These are phyloP conservation scores for Fistulina hepatica DNA, from an alignment of 1,284 basidiomycete genomes.

Conservation along the genomic window DNA sequence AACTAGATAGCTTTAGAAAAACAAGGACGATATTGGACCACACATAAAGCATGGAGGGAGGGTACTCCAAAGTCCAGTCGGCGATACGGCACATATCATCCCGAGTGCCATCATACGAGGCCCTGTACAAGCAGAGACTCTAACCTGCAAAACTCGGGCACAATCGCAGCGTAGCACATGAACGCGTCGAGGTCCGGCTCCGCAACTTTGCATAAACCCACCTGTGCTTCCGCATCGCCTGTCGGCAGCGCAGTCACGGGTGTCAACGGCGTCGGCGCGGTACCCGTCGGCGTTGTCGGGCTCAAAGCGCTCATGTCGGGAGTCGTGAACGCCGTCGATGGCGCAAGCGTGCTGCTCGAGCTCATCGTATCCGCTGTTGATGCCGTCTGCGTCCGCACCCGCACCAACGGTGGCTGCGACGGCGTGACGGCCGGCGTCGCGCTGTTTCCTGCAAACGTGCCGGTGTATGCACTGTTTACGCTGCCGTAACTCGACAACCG, in stretches of 20 bases:
- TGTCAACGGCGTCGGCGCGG: constrained; percentile 44
- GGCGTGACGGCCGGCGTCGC: constrained; percentile 8
- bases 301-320: constrained; percentile 37
- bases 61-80: too few species aligned
- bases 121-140: constrained; percentile 65
- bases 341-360: constrained; percentile 19
- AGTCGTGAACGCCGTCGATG: constrained; percentile 53
- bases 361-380: constrained; percentile 39
- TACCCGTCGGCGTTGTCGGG: constrained; percentile 21
- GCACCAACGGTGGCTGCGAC: constrained; percentile 7
- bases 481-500: constrained; percentile 14
- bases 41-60: too few species aligned
- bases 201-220: constrained; percentile 69
- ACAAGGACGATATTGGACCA: too few species aligned
- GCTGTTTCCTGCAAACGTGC: constrained; percentile 16
- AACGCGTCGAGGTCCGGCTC: constrained; percentile 75
- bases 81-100: too few species aligned
- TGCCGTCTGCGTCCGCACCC: constrained; percentile 32
- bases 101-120: constrained; percentile 35
- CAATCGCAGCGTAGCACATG: constrained; percentile 71
- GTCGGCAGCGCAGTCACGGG: constrained; percentile 63
- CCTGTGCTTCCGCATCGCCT: constrained; percentile 55
- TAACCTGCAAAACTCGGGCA: constrained; percentile 69
- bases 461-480: neutral
- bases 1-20: too few species aligned